Evolutionary conservation across 2,329 filamentous ascomycete species (phyloP), one percentile per base, ranked within the genome.

Genomic region (Trichoderma pleuroti): DNA sequence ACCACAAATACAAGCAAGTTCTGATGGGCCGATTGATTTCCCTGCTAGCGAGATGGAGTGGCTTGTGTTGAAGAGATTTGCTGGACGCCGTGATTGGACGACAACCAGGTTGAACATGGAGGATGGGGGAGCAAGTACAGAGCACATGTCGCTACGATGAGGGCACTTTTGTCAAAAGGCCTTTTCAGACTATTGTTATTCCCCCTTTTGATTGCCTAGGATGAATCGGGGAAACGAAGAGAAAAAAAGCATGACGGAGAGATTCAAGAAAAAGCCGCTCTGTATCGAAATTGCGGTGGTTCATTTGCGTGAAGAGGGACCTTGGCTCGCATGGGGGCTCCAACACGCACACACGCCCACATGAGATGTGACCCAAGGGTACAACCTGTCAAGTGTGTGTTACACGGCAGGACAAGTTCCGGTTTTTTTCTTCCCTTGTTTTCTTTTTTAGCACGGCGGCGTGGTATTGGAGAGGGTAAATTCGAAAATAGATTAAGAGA

Each of bases 1-100:
- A 71, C 69, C 69, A 71, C 42, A 32, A 32, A 61, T 61, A 59
- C 18, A 11, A 36, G 24, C 52, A 36, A 65, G 42, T 59, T 52
- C 18, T 14, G 36, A 60, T 46, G 36, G 34, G 52, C 21, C 54
- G 30, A 36, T 16, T 66, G 34, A 42, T 42, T 66, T n/a, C n/a
- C 11, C 21, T 60, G 36, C 32, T 61, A 52, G 65, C 56, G 54
- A 61, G 26, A 60, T 59, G 54, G 54, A 60, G 65, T 39, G 30
- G 30, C 11, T 26, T 60, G 24, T 46, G 30, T 34, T 8, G n/a
- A 46, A 34, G n/a, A 49, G 9, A 36, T 54, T 28, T 18, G 14
- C 21, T 34, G 1, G 32, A 36, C 18, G n/a, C 14, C 16, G 9
- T 52, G 42, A 24, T 52, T 52, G 61, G 61, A 2, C 14, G 42